phyloP scores from a whole-genome alignment of 805 yeast genomes.

The Blastobotrys robertii region DNA sequence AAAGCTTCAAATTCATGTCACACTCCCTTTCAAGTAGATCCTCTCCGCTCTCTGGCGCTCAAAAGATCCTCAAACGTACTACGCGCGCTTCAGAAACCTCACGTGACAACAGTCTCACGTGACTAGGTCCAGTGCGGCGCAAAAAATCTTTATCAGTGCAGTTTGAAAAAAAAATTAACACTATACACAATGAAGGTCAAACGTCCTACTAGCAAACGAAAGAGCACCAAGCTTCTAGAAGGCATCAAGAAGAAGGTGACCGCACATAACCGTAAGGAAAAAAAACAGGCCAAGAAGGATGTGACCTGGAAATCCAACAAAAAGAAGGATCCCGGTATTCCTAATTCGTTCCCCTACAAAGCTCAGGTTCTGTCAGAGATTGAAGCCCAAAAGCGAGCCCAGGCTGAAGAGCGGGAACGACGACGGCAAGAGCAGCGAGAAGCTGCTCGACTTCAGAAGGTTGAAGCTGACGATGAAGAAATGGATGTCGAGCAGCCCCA shows the following conservation, averaged over 20 bases:
- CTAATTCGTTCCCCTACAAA: slow-evolving; percentile 90
- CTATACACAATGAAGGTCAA: slow-evolving; percentile 1
- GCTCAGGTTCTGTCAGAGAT: slow-evolving; percentile 57
- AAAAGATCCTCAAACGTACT: too few relatives aligned
- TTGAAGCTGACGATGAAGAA: slow-evolving; percentile 25
- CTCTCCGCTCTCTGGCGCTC: too few relatives aligned
- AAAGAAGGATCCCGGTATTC: slow-evolving; percentile 90
- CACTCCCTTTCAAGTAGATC: too few relatives aligned
- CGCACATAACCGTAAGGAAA: slow-evolving; percentile 81
- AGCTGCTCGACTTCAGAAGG: slow-evolving; percentile 27
- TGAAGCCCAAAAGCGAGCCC: slow-evolving; percentile 40
- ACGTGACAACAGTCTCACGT: neutral
- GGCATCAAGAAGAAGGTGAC: slow-evolving; percentile 94
- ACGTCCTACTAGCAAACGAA: slow-evolving; percentile 53
- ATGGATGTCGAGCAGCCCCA: slow-evolving; percentile 25
- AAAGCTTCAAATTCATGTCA: too few relatives aligned
- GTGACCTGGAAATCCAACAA: slow-evolving; percentile 84
- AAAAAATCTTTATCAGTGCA: neutral
- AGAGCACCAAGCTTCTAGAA: slow-evolving; percentile 86
- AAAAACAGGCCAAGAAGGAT: slow-evolving; percentile 76
- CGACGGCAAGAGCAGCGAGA: slow-evolving; percentile 28
- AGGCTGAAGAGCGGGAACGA: slow-evolving; percentile 30
- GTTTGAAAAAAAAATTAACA: neutral
- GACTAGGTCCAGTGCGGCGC: neutral
- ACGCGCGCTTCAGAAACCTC: neutral